phyloP scores from a whole-genome alignment of 1,284 basidiomycete genomes.

The Leccinum pachyderme region DNA sequence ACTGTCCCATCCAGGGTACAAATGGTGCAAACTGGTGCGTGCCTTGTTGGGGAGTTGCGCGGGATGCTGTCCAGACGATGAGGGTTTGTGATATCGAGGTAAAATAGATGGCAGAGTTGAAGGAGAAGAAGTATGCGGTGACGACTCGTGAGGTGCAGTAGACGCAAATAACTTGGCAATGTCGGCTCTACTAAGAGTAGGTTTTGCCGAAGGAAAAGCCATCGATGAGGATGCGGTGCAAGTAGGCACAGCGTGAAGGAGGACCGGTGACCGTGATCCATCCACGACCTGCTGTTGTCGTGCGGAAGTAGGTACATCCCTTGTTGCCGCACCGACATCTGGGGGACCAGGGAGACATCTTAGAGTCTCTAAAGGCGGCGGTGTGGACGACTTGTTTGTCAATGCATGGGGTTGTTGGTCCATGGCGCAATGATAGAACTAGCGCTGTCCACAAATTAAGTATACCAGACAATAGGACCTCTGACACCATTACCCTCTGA shows the following conservation, averaged over 20 bases:
- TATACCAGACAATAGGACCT: no score
- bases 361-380: constrained; percentile 34
- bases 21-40: constrained; percentile 45
- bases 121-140: constrained; percentile 38
- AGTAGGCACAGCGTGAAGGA: no score
- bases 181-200: constrained; percentile 47
- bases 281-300: no score
- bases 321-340: constrained; percentile 52
- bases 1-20: constrained; percentile 43
- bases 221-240: constrained; percentile 24
- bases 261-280: no score
- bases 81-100: constrained; percentile 40
- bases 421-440: no score
- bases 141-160: constrained; percentile 28
- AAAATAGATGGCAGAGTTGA: constrained; percentile 45
- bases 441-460: no score
- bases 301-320: constrained; percentile 30
- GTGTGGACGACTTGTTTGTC: constrained; percentile 54
- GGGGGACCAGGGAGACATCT: constrained; percentile 69
- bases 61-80: constrained; percentile 37
- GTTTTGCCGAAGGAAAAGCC: constrained; percentile 37
- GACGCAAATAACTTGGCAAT: constrained; percentile 61
- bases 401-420: no score
- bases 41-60: constrained; percentile 45
- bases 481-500: no score